phyloP scores from a whole-genome alignment of 2,329 filamentous ascomycete species.

The Apiospora aurea region DNA sequence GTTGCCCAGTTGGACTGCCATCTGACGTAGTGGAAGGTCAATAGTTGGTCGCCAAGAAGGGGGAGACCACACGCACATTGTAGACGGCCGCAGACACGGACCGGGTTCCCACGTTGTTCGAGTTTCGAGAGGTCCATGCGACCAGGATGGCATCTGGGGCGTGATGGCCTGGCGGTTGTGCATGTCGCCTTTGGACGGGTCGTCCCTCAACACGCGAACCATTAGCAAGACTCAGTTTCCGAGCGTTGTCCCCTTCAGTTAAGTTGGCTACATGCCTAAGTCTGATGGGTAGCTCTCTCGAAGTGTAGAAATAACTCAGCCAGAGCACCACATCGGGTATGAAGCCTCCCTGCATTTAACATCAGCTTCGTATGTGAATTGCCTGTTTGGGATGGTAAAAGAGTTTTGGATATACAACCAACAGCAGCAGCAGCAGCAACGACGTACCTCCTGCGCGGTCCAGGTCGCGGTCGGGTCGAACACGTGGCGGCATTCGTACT shows the following conservation, averaged over 20 bases:
- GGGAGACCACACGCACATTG: conserved; percentile 48
- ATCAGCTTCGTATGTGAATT: not conserved
- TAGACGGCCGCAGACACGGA: conserved; percentile 66
- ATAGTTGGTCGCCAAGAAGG: not conserved
- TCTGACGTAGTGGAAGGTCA: conserved; percentile 34
- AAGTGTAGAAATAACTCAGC: conserved; percentile 45
- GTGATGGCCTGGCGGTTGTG: conserved; percentile 63
- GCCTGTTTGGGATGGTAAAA: conserved; percentile 19
- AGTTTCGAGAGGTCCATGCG: conserved; percentile 64
- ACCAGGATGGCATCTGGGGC: conserved; percentile 63
- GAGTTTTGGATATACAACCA: not conserved
- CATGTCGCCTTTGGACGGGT: conserved; percentile 65
- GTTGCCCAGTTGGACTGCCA: conserved; percentile 46
- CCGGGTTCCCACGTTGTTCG: conserved; percentile 64
- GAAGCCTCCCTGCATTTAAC: conserved; percentile 39
- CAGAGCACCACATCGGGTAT: conserved; percentile 44
- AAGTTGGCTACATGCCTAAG: conserved; percentile 32
- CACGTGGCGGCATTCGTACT: conserved; percentile 61
- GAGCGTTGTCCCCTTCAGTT: not conserved
- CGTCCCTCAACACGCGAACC: conserved; percentile 62
- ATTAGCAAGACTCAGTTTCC: not conserved
- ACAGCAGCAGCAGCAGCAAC: no score
- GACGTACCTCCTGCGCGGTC: conserved; percentile 48
- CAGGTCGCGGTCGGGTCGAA: conserved; percentile 62
- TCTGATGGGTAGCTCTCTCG: conserved; percentile 47